Conservation (phyloP, 1,139 yeast species). For the Trichomonascaceae sp. region DNA sequence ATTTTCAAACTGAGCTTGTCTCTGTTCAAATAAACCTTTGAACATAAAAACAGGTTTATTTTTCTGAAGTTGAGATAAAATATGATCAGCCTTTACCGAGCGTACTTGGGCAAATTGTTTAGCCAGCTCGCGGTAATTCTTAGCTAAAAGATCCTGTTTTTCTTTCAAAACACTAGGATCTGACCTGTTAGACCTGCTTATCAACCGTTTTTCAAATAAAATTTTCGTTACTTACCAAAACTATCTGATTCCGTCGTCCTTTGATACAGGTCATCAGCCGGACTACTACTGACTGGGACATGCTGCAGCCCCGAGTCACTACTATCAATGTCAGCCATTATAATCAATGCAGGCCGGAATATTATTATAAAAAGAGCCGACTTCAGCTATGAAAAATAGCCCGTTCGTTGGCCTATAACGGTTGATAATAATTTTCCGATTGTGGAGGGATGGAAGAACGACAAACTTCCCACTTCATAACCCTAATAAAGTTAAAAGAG, state of each 20-base stretch:
- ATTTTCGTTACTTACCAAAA: neutral
- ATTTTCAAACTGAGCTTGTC: conserved; percentile 20
- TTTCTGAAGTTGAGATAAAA: conserved; percentile 24
- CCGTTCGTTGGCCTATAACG: neutral
- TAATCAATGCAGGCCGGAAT: neutral
- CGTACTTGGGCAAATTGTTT: conserved; percentile 25
- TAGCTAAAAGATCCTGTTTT: conserved; percentile 27
- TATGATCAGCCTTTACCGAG: conserved; percentile 25
- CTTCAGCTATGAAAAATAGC: neutral
- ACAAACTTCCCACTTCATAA: neutral
- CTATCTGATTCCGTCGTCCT: neutral
- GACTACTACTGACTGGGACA: neutral
- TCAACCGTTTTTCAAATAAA: neutral
- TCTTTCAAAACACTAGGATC: conserved; percentile 9
- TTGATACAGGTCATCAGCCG: neutral
- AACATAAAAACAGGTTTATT: conserved; percentile 21
- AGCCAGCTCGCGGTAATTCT: conserved; percentile 27
- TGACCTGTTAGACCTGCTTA: neutral
- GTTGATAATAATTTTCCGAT: neutral
- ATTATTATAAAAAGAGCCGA: neutral
- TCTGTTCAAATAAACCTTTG: conserved; percentile 21
- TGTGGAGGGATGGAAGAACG: neutral
- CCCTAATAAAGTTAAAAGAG: neutral
- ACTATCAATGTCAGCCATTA: neutral
- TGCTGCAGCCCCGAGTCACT: neutral